phyloP scores from a whole-genome alignment of 1,284 basidiomycete genomes.

The Sanghuangporus weigelae region DNA sequence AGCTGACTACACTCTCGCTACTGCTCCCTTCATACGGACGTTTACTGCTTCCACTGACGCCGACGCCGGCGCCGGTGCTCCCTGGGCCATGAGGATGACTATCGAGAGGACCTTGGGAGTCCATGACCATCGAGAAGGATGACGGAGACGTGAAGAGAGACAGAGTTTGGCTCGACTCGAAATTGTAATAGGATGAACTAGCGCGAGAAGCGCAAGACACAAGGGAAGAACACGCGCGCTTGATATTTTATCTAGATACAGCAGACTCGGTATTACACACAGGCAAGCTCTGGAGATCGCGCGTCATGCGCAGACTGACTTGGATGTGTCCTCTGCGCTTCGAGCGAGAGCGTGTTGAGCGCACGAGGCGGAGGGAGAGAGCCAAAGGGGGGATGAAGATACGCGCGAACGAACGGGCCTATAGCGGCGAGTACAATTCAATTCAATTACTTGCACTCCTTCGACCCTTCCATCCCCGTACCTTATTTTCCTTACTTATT shows the following conservation, averaged over 20 bases:
- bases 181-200: not conserved
- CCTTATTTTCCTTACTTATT: not conserved
- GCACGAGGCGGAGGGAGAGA: not conserved
- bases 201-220: not conserved
- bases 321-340: not conserved
- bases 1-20: conserved; percentile 2
- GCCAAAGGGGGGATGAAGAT: not conserved
- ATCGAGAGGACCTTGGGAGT: not conserved
- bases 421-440: not conserved
- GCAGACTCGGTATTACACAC: not conserved
- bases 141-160: not conserved
- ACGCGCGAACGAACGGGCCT: not conserved
- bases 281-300: not conserved
- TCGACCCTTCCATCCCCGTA: not conserved
- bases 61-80: not conserved
- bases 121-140: not conserved
- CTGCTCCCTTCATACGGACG: not conserved
- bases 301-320: not conserved
- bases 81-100: not conserved
- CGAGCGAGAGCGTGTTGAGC: not conserved
- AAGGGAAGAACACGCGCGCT: not conserved
- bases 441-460: not conserved
- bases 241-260: not conserved
- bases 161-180: not conserved
- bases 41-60: not conserved